Evolutionary conservation across 2,329 filamentous ascomycete genomes (phyloP).

Genomic region (Alternaria sp.): DNA sequence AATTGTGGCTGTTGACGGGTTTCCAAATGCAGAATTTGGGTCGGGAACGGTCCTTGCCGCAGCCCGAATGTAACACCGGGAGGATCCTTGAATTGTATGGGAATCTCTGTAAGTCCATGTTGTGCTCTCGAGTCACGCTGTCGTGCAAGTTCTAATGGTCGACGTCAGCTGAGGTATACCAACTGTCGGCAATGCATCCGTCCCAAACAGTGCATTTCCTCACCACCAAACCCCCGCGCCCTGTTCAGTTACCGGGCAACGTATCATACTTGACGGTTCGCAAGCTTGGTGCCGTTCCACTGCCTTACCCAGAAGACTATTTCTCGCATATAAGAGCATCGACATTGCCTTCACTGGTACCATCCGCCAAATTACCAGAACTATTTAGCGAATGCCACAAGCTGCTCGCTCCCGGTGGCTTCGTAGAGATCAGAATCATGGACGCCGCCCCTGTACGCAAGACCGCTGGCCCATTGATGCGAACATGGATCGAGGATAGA

Average conservation of each 20-base stretch:
- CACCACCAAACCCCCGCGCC: slow-evolving; percentile 43
- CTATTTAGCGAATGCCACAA: slow-evolving; percentile 66
- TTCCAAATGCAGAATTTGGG: slow-evolving; percentile 55
- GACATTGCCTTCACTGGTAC: slow-evolving; percentile 64
- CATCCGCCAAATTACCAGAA: slow-evolving; percentile 64
- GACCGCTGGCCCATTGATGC: slow-evolving; percentile 66
- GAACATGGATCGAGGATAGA: slow-evolving; percentile 69
- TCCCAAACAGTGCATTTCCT: slow-evolving; percentile 50
- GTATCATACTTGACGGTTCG: slow-evolving; percentile 43
- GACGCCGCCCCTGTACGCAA: slow-evolving; percentile 67
- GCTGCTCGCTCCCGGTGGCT: slow-evolving; percentile 64
- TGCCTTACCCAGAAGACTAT: slow-evolving; percentile 56
- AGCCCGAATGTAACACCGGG: slow-evolving; percentile 42
- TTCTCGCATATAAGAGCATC: slow-evolving; percentile 56
- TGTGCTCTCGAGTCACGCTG: slow-evolving; percentile 27
- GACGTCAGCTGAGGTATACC: slow-evolving; percentile 54
- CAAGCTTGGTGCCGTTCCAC: slow-evolving; percentile 55
- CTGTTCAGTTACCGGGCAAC: slow-evolving; percentile 48
- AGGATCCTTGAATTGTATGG: slow-evolving; percentile 53
- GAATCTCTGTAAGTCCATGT: slow-evolving; percentile 49
- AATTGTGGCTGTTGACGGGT: slow-evolving; percentile 69
- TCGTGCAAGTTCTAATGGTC: slow-evolving; percentile 41
- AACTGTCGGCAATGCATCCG: slow-evolving; percentile 55
- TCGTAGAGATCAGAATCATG: slow-evolving; percentile 67
- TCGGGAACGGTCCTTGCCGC: slow-evolving; percentile 32